These are phyloP conservation scores for Euphrasia confusa DNA, from an alignment of 257 asterid species.

Conservation along the genomic window DNA sequence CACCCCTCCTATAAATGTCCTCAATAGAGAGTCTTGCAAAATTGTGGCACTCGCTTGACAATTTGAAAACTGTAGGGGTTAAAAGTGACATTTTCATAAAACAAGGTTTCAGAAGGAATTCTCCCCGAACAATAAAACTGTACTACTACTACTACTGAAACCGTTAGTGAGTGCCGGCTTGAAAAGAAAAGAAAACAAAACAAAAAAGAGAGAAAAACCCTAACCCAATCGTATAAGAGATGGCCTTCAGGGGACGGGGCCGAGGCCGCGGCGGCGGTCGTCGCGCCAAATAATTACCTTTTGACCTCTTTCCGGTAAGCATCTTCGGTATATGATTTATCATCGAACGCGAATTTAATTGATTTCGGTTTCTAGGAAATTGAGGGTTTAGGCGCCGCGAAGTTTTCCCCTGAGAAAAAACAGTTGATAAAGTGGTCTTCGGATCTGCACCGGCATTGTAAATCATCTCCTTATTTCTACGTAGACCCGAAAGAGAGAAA, in stretches of 20 bases:
- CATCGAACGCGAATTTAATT: background rate
- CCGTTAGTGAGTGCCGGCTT: background rate
- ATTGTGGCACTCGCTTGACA: too few relatives aligned
- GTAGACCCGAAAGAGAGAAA: conserved; percentile 29
- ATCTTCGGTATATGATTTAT: too few relatives aligned
- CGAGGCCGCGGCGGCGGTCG: conserved; percentile 33
- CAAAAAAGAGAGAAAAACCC: background rate
- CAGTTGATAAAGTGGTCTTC: conserved; percentile 34
- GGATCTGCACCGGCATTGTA: conserved; percentile 37
- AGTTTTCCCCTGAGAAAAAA: conserved; percentile 20
- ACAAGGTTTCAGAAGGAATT: too few relatives aligned
- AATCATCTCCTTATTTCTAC: conserved; percentile 48
- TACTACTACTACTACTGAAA: too few relatives aligned
- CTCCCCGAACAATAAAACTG: background rate
- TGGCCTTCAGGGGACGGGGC: conserved; percentile 51
- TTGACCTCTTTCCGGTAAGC: conserved; percentile 36
- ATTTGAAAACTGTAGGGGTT: too few relatives aligned
- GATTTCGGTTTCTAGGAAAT: conserved; percentile 36
- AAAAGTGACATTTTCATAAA: too few relatives aligned
- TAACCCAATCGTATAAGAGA: conserved; percentile 8
- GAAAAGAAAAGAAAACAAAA: background rate
- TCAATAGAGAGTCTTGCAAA: too few relatives aligned
- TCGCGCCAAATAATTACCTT: conserved; percentile 32
- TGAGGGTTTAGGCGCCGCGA: conserved; percentile 43
- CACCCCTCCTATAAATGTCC: too few relatives aligned